A percentile compares a stretch with the other conserved stretches of the same genome.
These are phyloP conservation scores for Eragrostis tef DNA, from an alignment of 202 grass and related monocot genomes.

Conservation along the genomic window DNA sequence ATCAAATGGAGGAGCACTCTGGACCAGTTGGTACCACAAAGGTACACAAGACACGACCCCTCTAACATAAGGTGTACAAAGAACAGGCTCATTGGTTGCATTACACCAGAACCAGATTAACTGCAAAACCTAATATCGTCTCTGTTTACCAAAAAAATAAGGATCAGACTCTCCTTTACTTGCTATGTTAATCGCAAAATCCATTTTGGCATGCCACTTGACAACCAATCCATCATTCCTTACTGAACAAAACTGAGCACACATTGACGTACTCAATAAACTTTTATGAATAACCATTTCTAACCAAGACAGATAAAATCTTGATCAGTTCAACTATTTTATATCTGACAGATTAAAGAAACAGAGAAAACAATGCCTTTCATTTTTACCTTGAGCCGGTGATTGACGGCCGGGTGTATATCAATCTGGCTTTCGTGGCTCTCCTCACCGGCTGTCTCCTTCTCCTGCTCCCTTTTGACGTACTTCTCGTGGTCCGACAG, in stretches of 20 bases:
- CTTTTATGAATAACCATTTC: neutral
- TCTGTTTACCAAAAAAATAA: neutral
- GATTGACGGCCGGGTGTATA: conserved; percentile 88
- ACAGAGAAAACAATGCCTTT: neutral
- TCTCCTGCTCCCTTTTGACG: conserved; percentile 93
- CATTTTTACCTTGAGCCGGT: conserved; percentile 72
- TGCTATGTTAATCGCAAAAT: neutral
- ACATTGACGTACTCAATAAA: neutral
- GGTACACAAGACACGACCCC: neutral
- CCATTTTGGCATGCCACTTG: neutral
- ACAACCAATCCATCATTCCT: neutral
- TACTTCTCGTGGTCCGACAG: conserved; percentile 98
- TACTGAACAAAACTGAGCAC: neutral
- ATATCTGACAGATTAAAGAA: neutral
- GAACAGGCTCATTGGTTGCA: neutral
- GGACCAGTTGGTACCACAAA: neutral
- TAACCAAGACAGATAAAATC: neutral
- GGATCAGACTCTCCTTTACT: neutral
- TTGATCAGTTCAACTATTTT: neutral
- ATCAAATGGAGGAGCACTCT: conserved; percentile 1
- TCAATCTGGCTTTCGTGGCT: conserved; percentile 68
- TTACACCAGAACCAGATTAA: neutral
- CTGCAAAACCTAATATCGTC: neutral
- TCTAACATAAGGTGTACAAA: neutral
- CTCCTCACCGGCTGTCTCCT: conserved; percentile 70